phyloP scores from a whole-genome alignment of 2,329 filamentous ascomycete species.

The Thelonectria blattea region DNA sequence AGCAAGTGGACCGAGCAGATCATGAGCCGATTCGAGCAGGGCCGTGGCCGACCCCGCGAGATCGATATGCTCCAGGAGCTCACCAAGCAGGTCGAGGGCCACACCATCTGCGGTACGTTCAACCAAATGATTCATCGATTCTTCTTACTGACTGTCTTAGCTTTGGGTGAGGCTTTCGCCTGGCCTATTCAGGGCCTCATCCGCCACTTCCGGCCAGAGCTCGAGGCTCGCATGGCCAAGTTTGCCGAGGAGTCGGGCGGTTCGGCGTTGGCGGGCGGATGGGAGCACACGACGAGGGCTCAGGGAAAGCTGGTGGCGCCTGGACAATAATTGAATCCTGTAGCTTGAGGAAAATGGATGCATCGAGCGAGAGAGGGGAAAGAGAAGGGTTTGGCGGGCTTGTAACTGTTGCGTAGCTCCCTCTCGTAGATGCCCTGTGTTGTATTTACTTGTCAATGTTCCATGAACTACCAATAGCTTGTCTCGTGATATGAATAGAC shows the following conservation, averaged over 20 bases:
- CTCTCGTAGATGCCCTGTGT: conserved; percentile 39
- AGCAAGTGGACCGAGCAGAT: conserved; percentile 99
- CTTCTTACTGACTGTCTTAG: conserved; percentile 51
- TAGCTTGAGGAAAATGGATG: conserved; percentile 21
- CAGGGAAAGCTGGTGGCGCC: conserved; percentile 87
- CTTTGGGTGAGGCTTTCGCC: conserved; percentile 95
- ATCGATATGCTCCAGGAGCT: conserved; percentile 99
- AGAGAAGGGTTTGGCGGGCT: conserved; percentile 29
- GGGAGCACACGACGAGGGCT: conserved; percentile 75
- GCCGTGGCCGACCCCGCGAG: conserved; percentile 85
- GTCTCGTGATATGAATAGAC: not conserved
- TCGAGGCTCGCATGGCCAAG: conserved; percentile 88
- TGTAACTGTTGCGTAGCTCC: conserved; percentile 39
- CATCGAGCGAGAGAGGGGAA: conserved; percentile 21
- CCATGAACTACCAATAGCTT: not conserved
- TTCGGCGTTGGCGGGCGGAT: conserved; percentile 82
- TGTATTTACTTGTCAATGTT: conserved; percentile 38
- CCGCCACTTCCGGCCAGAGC: conserved; percentile 94
- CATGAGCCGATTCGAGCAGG: conserved; percentile 95
- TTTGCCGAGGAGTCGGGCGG: conserved; percentile 77
- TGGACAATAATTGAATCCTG: conserved; percentile 71
- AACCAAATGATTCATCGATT: not conserved
- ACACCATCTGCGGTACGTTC: conserved; percentile 90
- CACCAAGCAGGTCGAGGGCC: conserved; percentile 98
- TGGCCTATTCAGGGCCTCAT: conserved; percentile 99